Evolutionary conservation across 2,329 filamentous ascomycete species (phyloP).

Genomic region (Gyromitra esculenta): DNA sequence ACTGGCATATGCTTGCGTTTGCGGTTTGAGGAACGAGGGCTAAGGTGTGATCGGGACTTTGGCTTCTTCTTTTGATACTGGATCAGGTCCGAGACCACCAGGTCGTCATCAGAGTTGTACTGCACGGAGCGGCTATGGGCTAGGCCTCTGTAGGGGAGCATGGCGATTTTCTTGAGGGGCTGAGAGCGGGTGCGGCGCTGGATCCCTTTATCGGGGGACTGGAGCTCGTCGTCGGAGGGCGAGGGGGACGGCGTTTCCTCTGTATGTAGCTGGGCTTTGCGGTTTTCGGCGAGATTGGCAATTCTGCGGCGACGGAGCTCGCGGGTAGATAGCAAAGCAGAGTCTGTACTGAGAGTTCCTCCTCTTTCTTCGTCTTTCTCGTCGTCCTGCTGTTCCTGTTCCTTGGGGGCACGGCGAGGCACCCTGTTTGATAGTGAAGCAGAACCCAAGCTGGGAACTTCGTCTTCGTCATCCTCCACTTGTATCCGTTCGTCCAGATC

Average conservation of each 20-base stretch:
- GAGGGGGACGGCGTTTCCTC: conserved; percentile 3
- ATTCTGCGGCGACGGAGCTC: conserved; percentile 23
- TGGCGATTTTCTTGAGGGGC: conserved; percentile 24
- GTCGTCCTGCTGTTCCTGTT: not conserved
- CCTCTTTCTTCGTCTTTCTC: not conserved
- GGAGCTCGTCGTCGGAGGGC: conserved; percentile 22
- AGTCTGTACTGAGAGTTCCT: not conserved
- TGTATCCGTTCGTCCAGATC: not conserved
- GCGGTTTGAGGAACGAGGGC: conserved; percentile 9
- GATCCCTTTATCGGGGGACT: not conserved
- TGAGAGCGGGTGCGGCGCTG: conserved; percentile 30
- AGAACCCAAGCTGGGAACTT: not conserved
- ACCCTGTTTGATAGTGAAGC: not conserved
- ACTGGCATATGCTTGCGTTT: conserved; percentile 13
- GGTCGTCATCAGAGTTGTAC: conserved; percentile 35
- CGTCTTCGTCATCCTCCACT: not conserved
- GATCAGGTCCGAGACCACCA: conserved; percentile 29
- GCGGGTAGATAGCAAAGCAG: conserved; percentile 1
- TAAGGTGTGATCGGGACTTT: not conserved
- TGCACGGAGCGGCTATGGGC: not conserved
- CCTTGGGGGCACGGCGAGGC: not conserved
- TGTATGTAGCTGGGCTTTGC: conserved; percentile 6
- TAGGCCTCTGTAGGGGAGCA: conserved; percentile 38
- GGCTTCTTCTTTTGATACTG: conserved; percentile 11
- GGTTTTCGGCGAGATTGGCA: conserved; percentile 14